Base-by-base conservation (phyloP, 495 filamentous ascomycete species). In the Hypoxylon fuscum region DNA sequence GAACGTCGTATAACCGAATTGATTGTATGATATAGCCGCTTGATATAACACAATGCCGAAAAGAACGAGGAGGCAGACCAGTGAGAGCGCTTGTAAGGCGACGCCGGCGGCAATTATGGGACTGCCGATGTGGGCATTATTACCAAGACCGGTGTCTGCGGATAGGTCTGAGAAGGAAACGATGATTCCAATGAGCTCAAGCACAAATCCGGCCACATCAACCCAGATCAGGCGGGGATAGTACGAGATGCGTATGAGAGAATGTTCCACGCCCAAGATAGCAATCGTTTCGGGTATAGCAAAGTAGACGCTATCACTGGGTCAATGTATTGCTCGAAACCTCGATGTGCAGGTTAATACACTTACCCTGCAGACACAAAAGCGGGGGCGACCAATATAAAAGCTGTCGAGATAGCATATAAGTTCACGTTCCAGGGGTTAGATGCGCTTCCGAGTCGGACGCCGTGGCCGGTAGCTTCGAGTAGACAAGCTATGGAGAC, bases 1-100 rank as follows among this genome's bases (percentile, higher is more conserved):
- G 34, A 67, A 67, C n/a, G 64, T 67, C 38, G 64, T 67, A 17
- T 67, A 62, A 40, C 64, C 64, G 10, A 53, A 67, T 21, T 55
- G 51, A 18, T 11, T 53, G 7, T 67, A 47, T 4, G 64, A 47
- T 12, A 62, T 8, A 21, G 64, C 41, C 5, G 64, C 64, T 55
- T 40, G 58, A 25, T 62, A 41, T 44, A 67, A 17, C 20, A 67
- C 64, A 8, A 59, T 25, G 2, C n/a, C 22, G 9, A 67, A 62
- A 10, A 67, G 48, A 9, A 25, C 1, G 20, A 67, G 25, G 32
- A 62, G 50, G 41, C 42, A 48, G 12, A 62, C 48, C 18, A 67
- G 34, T 35, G 64, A 62, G 42, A 67, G 1, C 3, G 53, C 53
- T 45, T 67, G 64, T 12, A 67, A 4, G 11, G 41, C 49, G 9